phyloP scores from a whole-genome alignment of 2,329 filamentous ascomycete species.

The Scopulariopsis brevicaulis region DNA sequence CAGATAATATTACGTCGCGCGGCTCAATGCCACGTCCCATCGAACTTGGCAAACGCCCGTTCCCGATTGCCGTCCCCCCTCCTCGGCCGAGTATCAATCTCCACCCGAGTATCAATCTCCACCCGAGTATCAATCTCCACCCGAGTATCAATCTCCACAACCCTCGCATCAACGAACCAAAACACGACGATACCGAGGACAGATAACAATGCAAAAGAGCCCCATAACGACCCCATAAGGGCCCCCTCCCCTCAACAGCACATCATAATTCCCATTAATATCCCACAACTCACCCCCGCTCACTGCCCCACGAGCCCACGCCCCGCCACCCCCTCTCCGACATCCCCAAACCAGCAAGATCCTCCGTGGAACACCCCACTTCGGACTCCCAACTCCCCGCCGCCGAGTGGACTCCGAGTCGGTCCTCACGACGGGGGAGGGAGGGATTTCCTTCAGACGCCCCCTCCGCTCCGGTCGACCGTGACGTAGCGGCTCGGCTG shows the following conservation, averaged over 20 bases:
- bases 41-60: no score
- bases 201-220: background rate
- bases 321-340: background rate
- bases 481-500: constrained; percentile 30
- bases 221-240: no score
- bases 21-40: no score
- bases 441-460: constrained; percentile 15
- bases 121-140: no score
- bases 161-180: background rate
- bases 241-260: background rate
- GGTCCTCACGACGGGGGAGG: no score
- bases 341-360: background rate
- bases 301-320: background rate
- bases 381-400: background rate
- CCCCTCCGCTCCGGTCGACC: constrained; percentile 39
- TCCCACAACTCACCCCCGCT: background rate
- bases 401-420: background rate
- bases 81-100: no score
- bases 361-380: background rate
- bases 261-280: background rate
- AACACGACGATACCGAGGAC: background rate
- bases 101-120: no score
- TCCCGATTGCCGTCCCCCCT: no score
- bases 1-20: no score
- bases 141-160: no score